These are phyloP conservation scores for Inonotus obliquus DNA, from an alignment of 1,284 basidiomycete species.

Conservation along the genomic window DNA sequence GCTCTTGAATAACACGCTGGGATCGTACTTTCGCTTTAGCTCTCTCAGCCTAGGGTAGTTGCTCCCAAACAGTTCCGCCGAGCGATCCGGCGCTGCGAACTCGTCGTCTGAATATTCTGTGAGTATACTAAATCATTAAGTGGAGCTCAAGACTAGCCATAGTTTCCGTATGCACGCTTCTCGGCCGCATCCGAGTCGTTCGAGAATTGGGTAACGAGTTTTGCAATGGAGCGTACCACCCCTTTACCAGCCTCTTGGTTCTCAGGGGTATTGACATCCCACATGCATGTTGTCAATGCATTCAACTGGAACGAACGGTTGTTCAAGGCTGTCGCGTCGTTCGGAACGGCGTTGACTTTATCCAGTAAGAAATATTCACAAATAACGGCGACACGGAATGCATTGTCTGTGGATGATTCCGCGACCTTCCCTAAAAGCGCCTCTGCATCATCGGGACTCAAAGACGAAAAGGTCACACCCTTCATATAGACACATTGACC, in stretches of 20 bases:
- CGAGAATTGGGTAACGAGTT: slow-evolving; percentile 18
- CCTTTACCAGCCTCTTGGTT: slow-evolving; percentile 26
- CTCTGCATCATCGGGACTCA: slow-evolving; percentile 1
- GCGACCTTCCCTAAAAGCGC: slow-evolving; percentile 5
- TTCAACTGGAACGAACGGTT: slow-evolving; percentile 31
- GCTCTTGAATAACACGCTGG: slow-evolving; percentile 14
- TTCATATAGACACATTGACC: slow-evolving; percentile 22
- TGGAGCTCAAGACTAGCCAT: slow-evolving; percentile 19
- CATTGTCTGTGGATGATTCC: background rate
- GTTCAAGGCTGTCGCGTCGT: slow-evolving; percentile 32
- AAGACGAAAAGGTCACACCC: slow-evolving; percentile 11
- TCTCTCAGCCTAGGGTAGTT: slow-evolving; percentile 17
- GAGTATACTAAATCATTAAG: background rate
- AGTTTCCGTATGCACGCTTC: slow-evolving; percentile 27
- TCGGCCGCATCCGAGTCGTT: slow-evolving; percentile 2
- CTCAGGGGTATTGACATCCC: slow-evolving; percentile 33
- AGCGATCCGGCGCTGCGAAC: background rate
- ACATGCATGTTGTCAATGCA: slow-evolving; percentile 30
- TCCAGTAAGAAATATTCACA: slow-evolving; percentile 40
- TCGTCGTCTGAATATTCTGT: background rate
- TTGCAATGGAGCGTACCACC: slow-evolving; percentile 22
- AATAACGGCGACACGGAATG: slow-evolving; percentile 2
- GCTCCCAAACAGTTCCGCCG: slow-evolving; percentile 12
- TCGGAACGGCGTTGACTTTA: slow-evolving; percentile 36
- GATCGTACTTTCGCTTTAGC: slow-evolving; percentile 20